Evolutionary conservation across 2,329 filamentous ascomycete species (phyloP).

Genomic region (Bisporella sp.): DNA sequence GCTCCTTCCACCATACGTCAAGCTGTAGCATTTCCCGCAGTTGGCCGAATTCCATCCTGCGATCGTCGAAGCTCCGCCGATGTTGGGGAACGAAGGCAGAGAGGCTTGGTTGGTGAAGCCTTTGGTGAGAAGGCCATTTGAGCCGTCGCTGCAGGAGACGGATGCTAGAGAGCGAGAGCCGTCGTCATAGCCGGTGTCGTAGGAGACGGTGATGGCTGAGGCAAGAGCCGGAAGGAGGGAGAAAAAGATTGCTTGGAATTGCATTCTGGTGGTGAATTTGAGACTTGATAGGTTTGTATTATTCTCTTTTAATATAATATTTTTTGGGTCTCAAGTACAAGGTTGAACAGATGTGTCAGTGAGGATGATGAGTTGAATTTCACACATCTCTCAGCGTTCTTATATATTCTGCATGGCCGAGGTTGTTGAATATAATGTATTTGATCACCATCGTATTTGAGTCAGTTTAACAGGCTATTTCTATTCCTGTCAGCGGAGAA

Average conservation of each 20-base stretch:
- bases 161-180: conserved; percentile 42
- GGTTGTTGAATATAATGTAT: no score
- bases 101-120: conserved; percentile 43
- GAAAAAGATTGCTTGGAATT: conserved; percentile 34
- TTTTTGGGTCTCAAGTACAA: no score
- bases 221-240: conserved; percentile 32
- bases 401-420: no score
- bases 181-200: conserved; percentile 66
- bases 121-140: conserved; percentile 57
- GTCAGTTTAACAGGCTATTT: no score
- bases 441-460: no score
- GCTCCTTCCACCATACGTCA: conserved; percentile 42
- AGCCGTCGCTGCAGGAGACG: conserved; percentile 62
- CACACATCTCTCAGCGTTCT: no score
- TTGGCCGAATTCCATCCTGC: conserved; percentile 44
- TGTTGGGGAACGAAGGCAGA: conserved; percentile 44
- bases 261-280: conserved; percentile 35
- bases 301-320: no score
- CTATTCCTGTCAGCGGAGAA: no score
- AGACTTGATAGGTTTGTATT: no score
- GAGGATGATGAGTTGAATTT: no score
- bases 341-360: no score
- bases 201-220: conserved; percentile 49
- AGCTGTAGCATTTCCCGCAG: conserved; percentile 54
- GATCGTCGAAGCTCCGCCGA: conserved; percentile 48